Evolutionary conservation across 208 protist species (phyloP), one percentile per base, ranked within the genome.

Genomic region (Crithidia sp.): DNA sequence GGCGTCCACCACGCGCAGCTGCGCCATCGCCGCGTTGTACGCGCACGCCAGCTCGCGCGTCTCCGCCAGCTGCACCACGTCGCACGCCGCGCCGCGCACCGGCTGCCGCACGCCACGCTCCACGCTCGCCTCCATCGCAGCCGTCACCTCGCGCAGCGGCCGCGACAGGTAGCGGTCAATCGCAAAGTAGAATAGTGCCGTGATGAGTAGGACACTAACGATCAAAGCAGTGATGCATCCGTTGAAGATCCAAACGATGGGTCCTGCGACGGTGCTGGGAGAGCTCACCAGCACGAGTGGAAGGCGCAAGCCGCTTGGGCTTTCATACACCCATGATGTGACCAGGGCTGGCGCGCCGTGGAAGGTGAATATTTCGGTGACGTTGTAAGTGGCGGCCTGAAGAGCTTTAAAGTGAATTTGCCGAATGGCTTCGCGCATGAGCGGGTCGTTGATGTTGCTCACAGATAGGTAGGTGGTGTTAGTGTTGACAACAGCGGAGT

Each of bases 371-470:
- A 1, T 28, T 28, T 28, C 1, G 28, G 28, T 28, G 28, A 28
- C 28, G 28, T 19, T 45, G 56, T 71, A 17, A 14, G 13, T 49
- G 8, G 3, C 14, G 36, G 43, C 7, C 52, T 67, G 55, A n/a
- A 81, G 59, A 3, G 39, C 36, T 9, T 12, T 39, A 2, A 82
- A 16, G 59, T 83, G n/a, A 13, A 87, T 39, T 61, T 83, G 67
- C 59, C 41, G n/a, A 9, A 87, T n/a, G 13, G 78, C 82, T 37
- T 60, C 56, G 7, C 69, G 53, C 82, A 87, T 78, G 44, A 87
- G 54, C 5, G 77, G 74, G 67, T 80, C 77, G 44, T 17, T 63
- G n/a, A 83, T 63, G 36, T 80, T 56, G 49, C 74, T 79, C 0
- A 59, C 44, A 13, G 40, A 50, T 16, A 81, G 53, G 63, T 74